Evolutionary conservation across 2,329 filamentous ascomycete genomes (phyloP).

Genomic region (Alternaria metachromatica): DNA sequence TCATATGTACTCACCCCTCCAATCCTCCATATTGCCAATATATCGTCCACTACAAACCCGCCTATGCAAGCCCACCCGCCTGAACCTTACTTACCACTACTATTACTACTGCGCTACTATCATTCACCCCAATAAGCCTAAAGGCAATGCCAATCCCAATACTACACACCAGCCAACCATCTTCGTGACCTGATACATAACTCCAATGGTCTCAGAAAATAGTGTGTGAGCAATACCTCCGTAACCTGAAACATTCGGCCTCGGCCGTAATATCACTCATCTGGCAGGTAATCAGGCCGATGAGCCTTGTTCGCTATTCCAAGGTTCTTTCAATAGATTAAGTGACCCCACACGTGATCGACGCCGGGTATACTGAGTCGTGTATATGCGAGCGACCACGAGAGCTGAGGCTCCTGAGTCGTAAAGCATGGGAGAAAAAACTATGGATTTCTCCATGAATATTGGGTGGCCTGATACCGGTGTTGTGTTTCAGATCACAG

Average conservation of each 20-base stretch:
- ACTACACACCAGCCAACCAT: not conserved
- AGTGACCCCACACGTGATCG: not conserved
- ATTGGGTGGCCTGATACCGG: not conserved
- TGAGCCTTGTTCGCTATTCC: not conserved
- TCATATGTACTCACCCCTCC: not conserved
- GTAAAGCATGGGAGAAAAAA: not conserved
- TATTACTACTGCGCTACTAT: too few relatives aligned
- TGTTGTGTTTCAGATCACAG: not conserved
- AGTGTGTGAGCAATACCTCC: not conserved
- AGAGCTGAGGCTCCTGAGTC: too few relatives aligned
- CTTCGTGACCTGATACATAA: not conserved
- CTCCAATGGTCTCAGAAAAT: too few relatives aligned
- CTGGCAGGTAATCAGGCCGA: not conserved
- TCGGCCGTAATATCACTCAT: not conserved
- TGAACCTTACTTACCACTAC: not conserved
- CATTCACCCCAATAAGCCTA: not conserved
- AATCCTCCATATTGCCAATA: slow-evolving; percentile 14
- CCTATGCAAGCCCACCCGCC: not conserved
- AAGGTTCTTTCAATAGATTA: not conserved
- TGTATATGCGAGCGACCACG: too few relatives aligned
- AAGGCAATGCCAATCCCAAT: not conserved
- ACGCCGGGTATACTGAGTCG: not conserved
- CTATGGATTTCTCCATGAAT: not conserved
- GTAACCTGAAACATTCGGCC: not conserved
- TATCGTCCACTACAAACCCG: not conserved